Evolutionary conservation across 805 yeast genomes (phyloP).

Genomic region (Metschnikowia sp.): DNA sequence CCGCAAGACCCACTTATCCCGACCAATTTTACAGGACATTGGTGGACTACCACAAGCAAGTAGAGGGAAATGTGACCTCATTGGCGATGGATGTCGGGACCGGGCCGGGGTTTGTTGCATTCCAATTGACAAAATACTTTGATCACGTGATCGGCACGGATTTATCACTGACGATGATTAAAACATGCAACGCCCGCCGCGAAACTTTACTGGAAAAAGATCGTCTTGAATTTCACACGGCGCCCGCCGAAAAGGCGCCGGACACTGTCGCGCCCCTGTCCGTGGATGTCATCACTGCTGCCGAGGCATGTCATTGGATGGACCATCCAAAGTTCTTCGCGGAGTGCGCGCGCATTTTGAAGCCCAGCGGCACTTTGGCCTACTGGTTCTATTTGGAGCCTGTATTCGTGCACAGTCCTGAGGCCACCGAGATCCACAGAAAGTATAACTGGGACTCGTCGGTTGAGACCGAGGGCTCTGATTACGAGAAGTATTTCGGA

Average conservation of each 20-base stretch:
- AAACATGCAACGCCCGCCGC: slow-evolving; percentile 21
- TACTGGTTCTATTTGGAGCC: slow-evolving; percentile 83
- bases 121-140: slow-evolving; percentile 45
- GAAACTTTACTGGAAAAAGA: slow-evolving; percentile 1
- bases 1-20: slow-evolving; percentile 69
- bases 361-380: slow-evolving; percentile 64
- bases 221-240: slow-evolving; percentile 20
- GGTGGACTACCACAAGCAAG: slow-evolving; percentile 36
- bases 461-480: slow-evolving; percentile 12
- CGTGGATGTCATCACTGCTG: slow-evolving; percentile 70
- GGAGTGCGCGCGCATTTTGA: slow-evolving; percentile 48
- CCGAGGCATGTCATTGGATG: slow-evolving; percentile 88
- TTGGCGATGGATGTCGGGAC: slow-evolving; percentile 72
- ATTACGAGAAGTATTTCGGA: slow-evolving; percentile 47
- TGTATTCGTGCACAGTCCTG: slow-evolving; percentile 47
- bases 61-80: slow-evolving; percentile 18
- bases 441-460: slow-evolving; percentile 46
- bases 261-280: slow-evolving; percentile 20
- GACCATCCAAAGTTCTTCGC: slow-evolving; percentile 51
- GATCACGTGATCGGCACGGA: slow-evolving; percentile 61
- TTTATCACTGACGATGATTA: slow-evolving; percentile 54
- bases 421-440: slow-evolving; percentile 51
- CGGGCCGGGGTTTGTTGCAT: slow-evolving; percentile 76
- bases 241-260: slow-evolving; percentile 29
- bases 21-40: slow-evolving; percentile 42